These are phyloP conservation scores for Cryptosporidium sp. DNA, from an alignment of 169 alveolate species.

Conservation along the genomic window DNA sequence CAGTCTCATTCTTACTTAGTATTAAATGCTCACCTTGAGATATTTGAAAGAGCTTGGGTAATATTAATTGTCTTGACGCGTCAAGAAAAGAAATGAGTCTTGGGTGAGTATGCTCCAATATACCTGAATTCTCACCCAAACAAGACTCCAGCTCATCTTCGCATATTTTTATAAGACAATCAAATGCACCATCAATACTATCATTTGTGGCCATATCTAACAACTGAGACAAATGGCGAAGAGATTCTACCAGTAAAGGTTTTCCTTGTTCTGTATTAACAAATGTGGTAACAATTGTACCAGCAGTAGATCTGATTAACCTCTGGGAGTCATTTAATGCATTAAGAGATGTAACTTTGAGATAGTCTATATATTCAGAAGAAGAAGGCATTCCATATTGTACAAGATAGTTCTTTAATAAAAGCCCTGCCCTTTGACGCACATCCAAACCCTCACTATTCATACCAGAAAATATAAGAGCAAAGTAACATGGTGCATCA, in stretches of 20 bases:
- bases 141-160: conserved; percentile 80
- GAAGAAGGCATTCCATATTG: conserved; percentile 77
- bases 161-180: conserved; percentile 80
- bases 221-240: conserved; percentile 79
- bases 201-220: conserved; percentile 80
- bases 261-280: conserved; percentile 82
- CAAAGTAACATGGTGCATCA: conserved; percentile 72
- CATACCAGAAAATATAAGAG: conserved; percentile 41
- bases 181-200: conserved; percentile 83
- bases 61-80: conserved; percentile 46
- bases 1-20: conserved; percentile 39
- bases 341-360: conserved; percentile 68
- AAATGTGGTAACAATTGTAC: conserved; percentile 82
- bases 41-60: conserved; percentile 41
- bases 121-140: conserved; percentile 70
- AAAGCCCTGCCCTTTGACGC: conserved; percentile 86
- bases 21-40: conserved; percentile 52
- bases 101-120: conserved; percentile 17
- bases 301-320: conserved; percentile 83
- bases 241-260: conserved; percentile 81
- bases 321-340: conserved; percentile 78
- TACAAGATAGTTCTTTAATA: conserved; percentile 80
- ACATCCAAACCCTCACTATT: conserved; percentile 77
- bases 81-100: conserved; percentile 42
- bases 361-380: conserved; percentile 75